Evolutionary conservation across 257 asterid genomes (phyloP), one percentile per base, ranked within the genome.

Genomic region (Asclepias syriaca): DNA sequence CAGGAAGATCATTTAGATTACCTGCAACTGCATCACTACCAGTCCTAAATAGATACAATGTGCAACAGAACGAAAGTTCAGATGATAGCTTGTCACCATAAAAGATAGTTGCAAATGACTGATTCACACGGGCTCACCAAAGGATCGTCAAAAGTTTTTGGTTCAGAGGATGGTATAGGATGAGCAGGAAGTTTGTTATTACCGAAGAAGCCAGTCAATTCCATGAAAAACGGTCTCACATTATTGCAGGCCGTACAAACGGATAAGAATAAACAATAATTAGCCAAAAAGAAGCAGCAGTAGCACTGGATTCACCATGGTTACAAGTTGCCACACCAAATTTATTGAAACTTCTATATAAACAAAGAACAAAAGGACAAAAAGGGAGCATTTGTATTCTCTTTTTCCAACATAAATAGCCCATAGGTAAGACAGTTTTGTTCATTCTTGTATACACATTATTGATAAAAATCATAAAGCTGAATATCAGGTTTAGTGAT

Each of bases 1-100:
- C 94, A 3, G 96, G 88, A 66, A 85, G 91, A 74, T 86, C 98
- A 15, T 95, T 95, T 81, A 83, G 97, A 76, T 84, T 95, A 73
- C 89, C 92, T 27, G 85, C 87, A 71, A 73, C 80, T 40, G 85
- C 91, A 48, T 78, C 96, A 0, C 70, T 87, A 68, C 97, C 95
- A 0, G 96, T 87, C 77, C 87, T 88, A 43, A 85, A 78, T 69
- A 83, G 96, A 87, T 93, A 83, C 82, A 84, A 84, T 14, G 77
- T 76, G 68, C 68, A 71, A 18, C 82, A 79, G 40, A 79, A 85
- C 39, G 58, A 81, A 71, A 78, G 75, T 72, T 82, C 82, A 6
- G 87, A 85, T 24, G 86, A 85, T 72, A 87, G 91, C 87, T 78
- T 75, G 75, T 90, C 81, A 46, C 72, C 74, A 15, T 79, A 72